Percentiles rank a stretch among this genome's conserved stretches.
These are phyloP conservation scores for Sisymbrium irio DNA, from an alignment of 345 rosid species.

Conservation along the genomic window DNA sequence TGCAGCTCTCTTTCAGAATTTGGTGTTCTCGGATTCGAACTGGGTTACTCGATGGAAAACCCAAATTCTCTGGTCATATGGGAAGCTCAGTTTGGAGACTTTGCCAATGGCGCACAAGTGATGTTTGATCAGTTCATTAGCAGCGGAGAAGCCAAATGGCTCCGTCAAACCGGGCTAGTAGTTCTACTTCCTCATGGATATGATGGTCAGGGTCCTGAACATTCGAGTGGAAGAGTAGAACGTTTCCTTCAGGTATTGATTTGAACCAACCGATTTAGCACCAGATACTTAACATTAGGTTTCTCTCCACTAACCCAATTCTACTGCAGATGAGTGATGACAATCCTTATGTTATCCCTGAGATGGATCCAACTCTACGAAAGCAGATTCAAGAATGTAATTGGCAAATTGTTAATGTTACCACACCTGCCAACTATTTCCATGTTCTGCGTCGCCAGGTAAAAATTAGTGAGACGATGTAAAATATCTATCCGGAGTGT, in stretches of 20 bases:
- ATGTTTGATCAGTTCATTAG: constrained; percentile 79
- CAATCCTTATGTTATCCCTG: constrained; percentile 69
- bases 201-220: constrained; percentile 91
- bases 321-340: constrained; percentile 73
- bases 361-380: constrained; percentile 70
- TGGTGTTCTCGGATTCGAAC: constrained; percentile 80
- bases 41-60: constrained; percentile 82
- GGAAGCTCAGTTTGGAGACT: constrained; percentile 91
- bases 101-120: constrained; percentile 79
- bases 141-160: constrained; percentile 85
- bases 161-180: constrained; percentile 72
- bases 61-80: constrained; percentile 67
- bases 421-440: constrained; percentile 89
- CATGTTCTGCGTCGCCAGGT: constrained; percentile 83
- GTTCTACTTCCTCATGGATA: constrained; percentile 80
- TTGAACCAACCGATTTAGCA: background rate
- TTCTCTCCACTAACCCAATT: background rate
- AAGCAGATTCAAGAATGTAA: constrained; percentile 85
- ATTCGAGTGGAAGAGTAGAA: constrained; percentile 74
- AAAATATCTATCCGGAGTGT: background rate
- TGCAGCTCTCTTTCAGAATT: constrained; percentile 83
- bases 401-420: constrained; percentile 82
- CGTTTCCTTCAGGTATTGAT: constrained; percentile 66
- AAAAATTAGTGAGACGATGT: background rate
- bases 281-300: background rate